Base-by-base conservation (phyloP, 1,139 yeast genomes). In the Taphrina wiesneri region DNA sequence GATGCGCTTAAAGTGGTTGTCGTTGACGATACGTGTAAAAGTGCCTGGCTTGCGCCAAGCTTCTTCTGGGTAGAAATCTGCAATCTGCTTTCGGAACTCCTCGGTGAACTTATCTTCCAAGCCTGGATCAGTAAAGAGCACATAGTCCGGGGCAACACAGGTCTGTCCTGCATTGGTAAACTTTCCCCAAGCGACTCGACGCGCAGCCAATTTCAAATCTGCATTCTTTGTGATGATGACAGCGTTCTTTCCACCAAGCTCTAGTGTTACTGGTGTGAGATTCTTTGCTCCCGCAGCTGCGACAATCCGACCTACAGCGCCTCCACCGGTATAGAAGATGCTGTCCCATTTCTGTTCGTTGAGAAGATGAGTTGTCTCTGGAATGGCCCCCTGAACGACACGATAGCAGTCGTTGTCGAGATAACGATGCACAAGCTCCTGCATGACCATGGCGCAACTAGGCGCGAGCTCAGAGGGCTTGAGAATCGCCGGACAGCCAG, bases 391-490 rank as follows among this genome's bases (percentile, higher is more conserved):
- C 25, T 46, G 61, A 13, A 66, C 63, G 26, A 66, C 68, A 11
- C 63, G 54, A 53, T 53, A 66, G 64, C 47, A 52, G 39, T 39
- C 51, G 11, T 47, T 61, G 53, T 56, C 63, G 26, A 47, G 45
- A 34, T 43, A 36, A 47, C 49, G 46, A 41, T 49, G 63, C 19
- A 51, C 34, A 19, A 53, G 28, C 36, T 26, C 51, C 43, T 36
- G 63, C 81, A 66, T 91, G 30, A 83, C 81, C 36, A 76, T 75
- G 4, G 91, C 79, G 65, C 87, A 84, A 70, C 82, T 78, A 0
- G 96, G 93, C 1, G 88, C 84, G 68, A 82, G 75, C 75, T 93
- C 98, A 43, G 89, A 83, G 39, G 90, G 96, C 75, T 92, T 92
- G 73, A 88, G 78, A 26, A 89, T 85, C 30, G 89, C 95, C 6